Conservation (phyloP, 257 asterid species). For the Lycium barbarum region DNA sequence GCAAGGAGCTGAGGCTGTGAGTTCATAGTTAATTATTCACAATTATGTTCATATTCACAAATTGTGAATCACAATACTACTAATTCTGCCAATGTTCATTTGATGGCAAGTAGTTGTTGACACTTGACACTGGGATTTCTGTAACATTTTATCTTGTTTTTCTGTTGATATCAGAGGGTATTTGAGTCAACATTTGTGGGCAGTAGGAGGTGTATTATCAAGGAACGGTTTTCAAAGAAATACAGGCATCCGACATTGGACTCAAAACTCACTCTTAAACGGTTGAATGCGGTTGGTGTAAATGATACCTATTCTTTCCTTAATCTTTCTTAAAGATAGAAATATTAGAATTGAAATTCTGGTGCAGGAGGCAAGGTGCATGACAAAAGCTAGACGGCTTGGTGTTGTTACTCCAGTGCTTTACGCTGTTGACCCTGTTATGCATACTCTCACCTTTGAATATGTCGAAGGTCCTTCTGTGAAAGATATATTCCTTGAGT, state of each 20-base stretch:
- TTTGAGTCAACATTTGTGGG: slow-evolving; percentile 86
- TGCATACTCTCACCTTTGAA: slow-evolving; percentile 76
- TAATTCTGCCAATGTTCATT: not conserved
- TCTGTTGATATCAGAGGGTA: slow-evolving; percentile 60
- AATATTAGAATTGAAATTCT: slow-evolving; percentile 25
- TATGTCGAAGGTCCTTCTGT: slow-evolving; percentile 83
- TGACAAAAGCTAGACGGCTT: slow-evolving; percentile 88
- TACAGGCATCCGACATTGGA: slow-evolving; percentile 91
- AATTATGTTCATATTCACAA: not conserved
- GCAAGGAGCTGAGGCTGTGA: slow-evolving; percentile 97
- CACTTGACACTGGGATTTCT: not conserved
- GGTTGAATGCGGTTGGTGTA: slow-evolving; percentile 85
- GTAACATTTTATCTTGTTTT: not conserved
- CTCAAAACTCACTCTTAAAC: slow-evolving; percentile 80
- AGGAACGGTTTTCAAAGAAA: slow-evolving; percentile 92
- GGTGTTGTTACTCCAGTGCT: slow-evolving; percentile 88
- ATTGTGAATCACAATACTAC: not conserved
- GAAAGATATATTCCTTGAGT: slow-evolving; percentile 79
- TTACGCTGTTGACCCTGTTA: slow-evolving; percentile 75
- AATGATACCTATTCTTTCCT: not conserved
- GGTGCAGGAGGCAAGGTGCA: slow-evolving; percentile 91
- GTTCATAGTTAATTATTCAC: slow-evolving; percentile 32
- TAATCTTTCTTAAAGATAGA: slow-evolving; percentile 11
- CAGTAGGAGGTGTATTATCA: slow-evolving; percentile 68
- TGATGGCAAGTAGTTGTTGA: slow-evolving; percentile 5